Percentiles rank a stretch among this genome's conserved stretches.
Conservation (phyloP, 2,329 filamentous ascomycete genomes). For the Sclerotinia glacialis region DNA sequence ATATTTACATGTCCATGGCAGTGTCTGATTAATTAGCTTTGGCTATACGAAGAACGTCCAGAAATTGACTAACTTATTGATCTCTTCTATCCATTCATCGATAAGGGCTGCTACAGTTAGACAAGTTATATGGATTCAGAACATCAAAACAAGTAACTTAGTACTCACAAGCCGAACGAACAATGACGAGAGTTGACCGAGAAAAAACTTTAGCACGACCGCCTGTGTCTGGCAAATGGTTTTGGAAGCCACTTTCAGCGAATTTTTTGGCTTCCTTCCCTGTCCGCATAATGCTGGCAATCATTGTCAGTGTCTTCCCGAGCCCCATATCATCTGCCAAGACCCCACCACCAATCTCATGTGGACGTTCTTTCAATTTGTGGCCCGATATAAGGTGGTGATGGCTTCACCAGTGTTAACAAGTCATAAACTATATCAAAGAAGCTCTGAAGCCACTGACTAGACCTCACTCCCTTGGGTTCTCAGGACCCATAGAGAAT, state of each 20-base stretch:
- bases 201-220: constrained; percentile 26
- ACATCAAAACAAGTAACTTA: not conserved
- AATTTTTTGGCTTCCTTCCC: constrained; percentile 38
- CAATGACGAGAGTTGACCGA: constrained; percentile 46
- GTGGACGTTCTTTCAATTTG: constrained; percentile 50
- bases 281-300: constrained; percentile 47
- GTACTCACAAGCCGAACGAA: constrained; percentile 44
- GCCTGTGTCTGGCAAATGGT: not conserved
- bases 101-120: constrained; percentile 40
- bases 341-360: constrained; percentile 59
- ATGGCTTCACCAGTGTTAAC: constrained; percentile 47
- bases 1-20: too few relatives aligned
- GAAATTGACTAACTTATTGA: constrained; percentile 38
- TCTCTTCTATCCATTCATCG: constrained; percentile 44
- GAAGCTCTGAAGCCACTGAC: constrained; percentile 4
- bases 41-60: not conserved
- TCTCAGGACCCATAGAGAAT: constrained; percentile 39
- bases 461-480: constrained; percentile 31
- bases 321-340: constrained; percentile 57
- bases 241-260: not conserved
- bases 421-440: not conserved
- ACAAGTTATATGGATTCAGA: constrained; percentile 6
- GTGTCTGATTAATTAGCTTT: too few relatives aligned
- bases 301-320: constrained; percentile 51
- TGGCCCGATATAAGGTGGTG: constrained; percentile 78